Evolutionary conservation across 306 rosid genomes (phyloP), one percentile per base, ranked within the genome.

Genomic region (Vigna radiata): DNA sequence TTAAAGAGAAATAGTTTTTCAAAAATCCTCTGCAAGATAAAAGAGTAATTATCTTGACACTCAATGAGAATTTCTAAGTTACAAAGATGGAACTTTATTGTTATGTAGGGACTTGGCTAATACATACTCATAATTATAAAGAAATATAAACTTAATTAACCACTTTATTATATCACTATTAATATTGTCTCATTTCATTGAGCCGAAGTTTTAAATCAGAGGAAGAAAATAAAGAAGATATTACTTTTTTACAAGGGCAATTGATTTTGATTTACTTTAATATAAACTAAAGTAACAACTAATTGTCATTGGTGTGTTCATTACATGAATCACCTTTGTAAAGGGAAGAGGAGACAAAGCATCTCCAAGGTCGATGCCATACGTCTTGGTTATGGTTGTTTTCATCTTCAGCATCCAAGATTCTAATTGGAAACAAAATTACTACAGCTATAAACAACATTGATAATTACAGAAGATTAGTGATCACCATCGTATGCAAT

Each of bases 371-470:
- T 54, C 21, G 6, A 18, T 54, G 14, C 29, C 60, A 54, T 54
- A 3, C 13, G 1, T 54, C 29, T 21, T 54, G 61, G 31, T 18
- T 54, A 54, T 54, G 31, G 61, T 9, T 17, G 23, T 4, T 19
- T 54, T 54, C 15, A 54, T 15, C 61, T 54, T 54, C 9, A 18
- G 23, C 31, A 53, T 17, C 25, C 9, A 18, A 50, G 21, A 50
- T 6, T 50, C 21, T 21, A 53, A 54, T 54, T 6, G 9, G 62
- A 55, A 47, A 48, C 71, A 78, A 70, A 61, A 61, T 27, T 4
- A 8, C 9, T 72, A 54, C 33, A 52, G 47, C 76, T 80, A 55
- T 65, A 68, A 48, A 75, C 71, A 68, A 69, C 33, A 76, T 2
- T 27, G 68, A 6, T 62, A 62, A 76, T 70, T 49, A 75, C 82